Evolutionary conservation across 352 stramenopile genomes (phyloP), one percentile per base, ranked within the genome.

Genomic region (Discostella stelligera): DNA sequence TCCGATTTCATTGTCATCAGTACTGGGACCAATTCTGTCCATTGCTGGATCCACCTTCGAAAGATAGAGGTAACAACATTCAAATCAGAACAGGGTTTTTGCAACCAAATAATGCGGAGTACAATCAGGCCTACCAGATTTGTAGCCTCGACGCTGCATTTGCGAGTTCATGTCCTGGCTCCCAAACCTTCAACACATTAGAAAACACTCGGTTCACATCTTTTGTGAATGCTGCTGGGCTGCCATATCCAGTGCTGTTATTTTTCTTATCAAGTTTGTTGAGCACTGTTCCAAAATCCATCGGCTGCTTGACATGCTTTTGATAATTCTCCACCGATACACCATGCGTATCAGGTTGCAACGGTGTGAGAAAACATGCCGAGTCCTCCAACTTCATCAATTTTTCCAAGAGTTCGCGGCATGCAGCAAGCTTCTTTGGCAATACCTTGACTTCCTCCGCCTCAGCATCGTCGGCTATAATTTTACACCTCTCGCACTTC

Each of bases 401-500:
- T 73, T 85, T 50, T 18, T 87, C 74, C 44, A 93, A 25, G 27
- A 93, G 56, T 50, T 86, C 79, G 9, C 71, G 66, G 62, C 90
- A 92, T 25, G 69, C 74, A 56, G 55, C 82, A 63, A 91, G 77
- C 71, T 90, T 90, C 85, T 89, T 91, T 71, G 94, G 95, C 4
- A 90, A 59, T 27, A 88, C 79, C 49, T 87, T 93, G 53, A 66
- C 64, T 6, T 71, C 81, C 74, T 97, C 66, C 87, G 88, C 61
- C 74, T 92, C 85, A 10, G 74, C 85, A 84, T 91, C 76, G 56
- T 92, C 84, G 32, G 79, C 63, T 62, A 92, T 88, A 56, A 87
- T 91, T 72, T 86, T 76, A 66, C 96, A 99, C 11, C 96, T 91
- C 53, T 96, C 91, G 71, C 97, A 99, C 72, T 97, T 96, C 3